Conservation (phyloP, 495 filamentous ascomycete species). For the Penicillium argentinense region DNA sequence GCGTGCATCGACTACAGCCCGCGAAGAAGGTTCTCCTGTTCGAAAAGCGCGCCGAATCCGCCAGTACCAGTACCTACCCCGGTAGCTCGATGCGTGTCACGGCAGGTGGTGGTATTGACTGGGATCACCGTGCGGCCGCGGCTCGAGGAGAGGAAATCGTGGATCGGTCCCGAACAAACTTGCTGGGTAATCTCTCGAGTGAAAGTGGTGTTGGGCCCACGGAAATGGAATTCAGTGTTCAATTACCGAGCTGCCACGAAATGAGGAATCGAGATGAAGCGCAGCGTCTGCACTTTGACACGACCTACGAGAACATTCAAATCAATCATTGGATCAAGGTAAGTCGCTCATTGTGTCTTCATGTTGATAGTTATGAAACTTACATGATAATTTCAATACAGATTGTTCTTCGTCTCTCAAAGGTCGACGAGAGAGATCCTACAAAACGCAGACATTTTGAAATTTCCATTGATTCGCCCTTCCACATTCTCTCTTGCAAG, state of each 20-base stretch:
- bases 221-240: constrained; percentile 96
- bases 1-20: constrained; percentile 81
- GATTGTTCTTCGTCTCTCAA: constrained; percentile 96
- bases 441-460: constrained; percentile 90
- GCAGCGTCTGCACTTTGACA: constrained; percentile 83
- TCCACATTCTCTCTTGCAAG: constrained; percentile 91
- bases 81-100: constrained; percentile 77
- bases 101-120: constrained; percentile 77
- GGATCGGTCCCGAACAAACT: constrained; percentile 57
- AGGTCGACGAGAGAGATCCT: constrained; percentile 77
- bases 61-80: constrained; percentile 72
- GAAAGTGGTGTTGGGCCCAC: constrained; percentile 75
- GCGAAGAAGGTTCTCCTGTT: constrained; percentile 83
- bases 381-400: constrained; percentile 31
- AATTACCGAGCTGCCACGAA: constrained; percentile 86
- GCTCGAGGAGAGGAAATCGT: constrained; percentile 60
- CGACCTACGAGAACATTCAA: constrained; percentile 93
- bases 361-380: neutral
- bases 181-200: constrained; percentile 77
- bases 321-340: constrained; percentile 99
- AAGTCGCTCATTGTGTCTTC: constrained; percentile 20
- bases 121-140: constrained; percentile 59
- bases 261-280: constrained; percentile 76
- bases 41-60: constrained; percentile 85
- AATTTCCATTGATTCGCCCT: constrained; percentile 97